Percentiles rank a stretch among this genome's conserved stretches.
These are phyloP conservation scores for Vigna nakashimae DNA, from an alignment of 306 rosid genomes.

Conservation along the genomic window DNA sequence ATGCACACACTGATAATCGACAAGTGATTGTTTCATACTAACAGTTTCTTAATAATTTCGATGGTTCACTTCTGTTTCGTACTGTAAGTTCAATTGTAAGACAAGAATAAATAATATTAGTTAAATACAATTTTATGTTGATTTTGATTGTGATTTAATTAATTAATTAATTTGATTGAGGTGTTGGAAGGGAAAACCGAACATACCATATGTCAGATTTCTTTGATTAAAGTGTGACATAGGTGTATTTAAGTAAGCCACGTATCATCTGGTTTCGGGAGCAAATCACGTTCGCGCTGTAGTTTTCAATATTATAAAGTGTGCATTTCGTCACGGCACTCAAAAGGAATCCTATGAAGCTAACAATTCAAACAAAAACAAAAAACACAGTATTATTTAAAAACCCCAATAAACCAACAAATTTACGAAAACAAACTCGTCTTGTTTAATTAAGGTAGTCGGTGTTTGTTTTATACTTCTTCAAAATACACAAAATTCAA, in stretches of 20 bases:
- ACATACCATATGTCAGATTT: not conserved
- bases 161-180: too few species aligned
- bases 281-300: constrained; percentile 33
- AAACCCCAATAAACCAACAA: not conserved
- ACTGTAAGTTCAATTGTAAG: too few species aligned
- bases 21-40: not conserved
- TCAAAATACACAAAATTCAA: too few species aligned
- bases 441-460: too few species aligned
- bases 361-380: not conserved
- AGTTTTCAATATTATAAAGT: constrained; percentile 32
- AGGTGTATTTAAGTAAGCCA: constrained; percentile 25
- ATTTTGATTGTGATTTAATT: too few species aligned
- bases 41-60: not conserved
- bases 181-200: not conserved
- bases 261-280: constrained; percentile 5
- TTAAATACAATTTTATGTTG: too few species aligned
- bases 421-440: too few species aligned
- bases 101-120: too few species aligned
- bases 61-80: too few species aligned
- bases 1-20: not conserved
- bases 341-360: constrained; percentile 48
- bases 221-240: not conserved
- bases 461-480: too few species aligned
- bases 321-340: constrained; percentile 21
- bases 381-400: not conserved